Evolutionary conservation across 352 stramenopile species (phyloP), one percentile per base, ranked within the genome.

Genomic region (Phytophthora lateralis): DNA sequence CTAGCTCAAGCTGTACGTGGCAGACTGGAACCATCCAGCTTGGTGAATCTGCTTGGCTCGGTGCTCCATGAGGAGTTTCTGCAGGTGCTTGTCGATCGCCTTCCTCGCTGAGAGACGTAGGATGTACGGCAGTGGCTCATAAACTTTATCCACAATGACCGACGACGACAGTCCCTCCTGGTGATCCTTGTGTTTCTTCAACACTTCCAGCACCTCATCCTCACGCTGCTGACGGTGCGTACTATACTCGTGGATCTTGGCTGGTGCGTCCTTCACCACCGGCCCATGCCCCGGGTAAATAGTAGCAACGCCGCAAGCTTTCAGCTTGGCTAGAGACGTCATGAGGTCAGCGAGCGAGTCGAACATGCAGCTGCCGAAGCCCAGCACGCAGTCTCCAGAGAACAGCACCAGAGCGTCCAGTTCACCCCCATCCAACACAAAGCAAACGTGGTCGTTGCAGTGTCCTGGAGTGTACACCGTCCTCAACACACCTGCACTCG

Each of bases 311-410:
- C 66, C 38, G 3, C 56, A 71, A 8, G 41, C 56, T 12, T 76
- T 73, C 18, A 97, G 55, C 27, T 75, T 80, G 12, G 44, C 34
- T 9, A 97, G 62, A 17, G 82, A 93, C 20, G 66, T 55, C 82
- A 97, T 92, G 46, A 96, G 89, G 37, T 91, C 75, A 7, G 52
- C 45, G 9, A 97, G 76, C 39, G 90, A 92, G 54, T 95, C 83
- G 43, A 97, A 96, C 43, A 96, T 72, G 55, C 79, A 90, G 47
- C 88, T 97, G 9, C 90, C 89, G 39, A 80, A 76, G 17, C 90
- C 90, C 38, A 97, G 62, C 5, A 97, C 55, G 46, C 88, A 95
- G 63, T 97, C 89, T 47, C 88, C 89, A 1, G 85, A 93, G 57
- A 97, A 95, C 8, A 97, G 57, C 7, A 66, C 46, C 21, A 38